Percentiles rank a stretch among this genome's conserved stretches.
Evolutionary conservation across 1,284 basidiomycete species (phyloP).

Genomic region (Ceratobasidium sp.): DNA sequence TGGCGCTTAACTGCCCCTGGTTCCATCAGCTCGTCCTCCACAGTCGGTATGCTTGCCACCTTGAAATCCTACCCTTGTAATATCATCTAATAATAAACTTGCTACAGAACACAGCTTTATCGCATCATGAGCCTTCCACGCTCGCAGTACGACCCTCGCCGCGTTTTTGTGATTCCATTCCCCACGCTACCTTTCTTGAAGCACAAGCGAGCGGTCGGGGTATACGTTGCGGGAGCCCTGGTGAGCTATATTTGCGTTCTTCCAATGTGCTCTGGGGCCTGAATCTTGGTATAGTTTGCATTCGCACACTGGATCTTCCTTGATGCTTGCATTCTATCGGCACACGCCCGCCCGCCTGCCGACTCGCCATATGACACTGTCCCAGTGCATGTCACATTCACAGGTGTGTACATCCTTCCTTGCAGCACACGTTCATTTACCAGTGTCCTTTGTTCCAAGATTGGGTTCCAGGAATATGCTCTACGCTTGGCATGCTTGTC

Average conservation of each 20-base stretch:
- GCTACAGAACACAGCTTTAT: conserved; percentile 42
- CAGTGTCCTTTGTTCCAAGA: conserved; percentile 68
- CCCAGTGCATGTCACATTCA: conserved; percentile 83
- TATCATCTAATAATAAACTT: neutral
- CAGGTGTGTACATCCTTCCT: conserved; percentile 48
- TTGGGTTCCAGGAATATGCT: conserved; percentile 96
- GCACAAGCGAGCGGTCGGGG: conserved; percentile 84
- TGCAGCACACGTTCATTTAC: conserved; percentile 2
- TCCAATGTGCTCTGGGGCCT: neutral
- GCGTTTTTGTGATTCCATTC: conserved; percentile 74
- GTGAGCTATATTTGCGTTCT: conserved; percentile 65
- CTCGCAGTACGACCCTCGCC: conserved; percentile 87
- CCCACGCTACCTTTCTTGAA: conserved; percentile 57
- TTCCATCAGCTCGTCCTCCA: conserved; percentile 29
- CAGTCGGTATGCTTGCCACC: conserved; percentile 5
- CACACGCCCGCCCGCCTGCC: conserved; percentile 80
- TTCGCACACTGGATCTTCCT: conserved; percentile 96
- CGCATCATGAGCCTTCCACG: conserved; percentile 73
- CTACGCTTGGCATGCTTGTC: conserved; percentile 93
- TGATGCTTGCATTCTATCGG: conserved; percentile 91
- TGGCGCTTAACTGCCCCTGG: conserved; percentile 33
- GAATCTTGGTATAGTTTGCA: conserved; percentile 74
- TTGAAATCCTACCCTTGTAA: neutral
- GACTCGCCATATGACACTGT: conserved; percentile 77
- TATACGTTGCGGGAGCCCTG: conserved; percentile 91